A percentile compares a stretch with the other conserved stretches of the same genome.
These are phyloP conservation scores for Volvox africanus DNA, from an alignment of 139 green algal species.

Conservation along the genomic window DNA sequence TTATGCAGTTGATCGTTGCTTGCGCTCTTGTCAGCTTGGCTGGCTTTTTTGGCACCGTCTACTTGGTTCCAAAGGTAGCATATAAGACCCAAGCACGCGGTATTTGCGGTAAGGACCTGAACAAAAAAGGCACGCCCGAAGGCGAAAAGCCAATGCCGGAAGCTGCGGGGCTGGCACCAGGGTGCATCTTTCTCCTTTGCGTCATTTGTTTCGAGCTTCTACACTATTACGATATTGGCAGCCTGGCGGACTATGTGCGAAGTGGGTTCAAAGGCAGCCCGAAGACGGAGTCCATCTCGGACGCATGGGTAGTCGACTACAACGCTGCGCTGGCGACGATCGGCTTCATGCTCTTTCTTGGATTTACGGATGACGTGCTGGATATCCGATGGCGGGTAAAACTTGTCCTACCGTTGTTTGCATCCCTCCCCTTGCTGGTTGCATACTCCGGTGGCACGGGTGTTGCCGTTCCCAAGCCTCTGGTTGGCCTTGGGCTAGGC, in stretches of 20 bases:
- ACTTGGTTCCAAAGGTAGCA: conserved; percentile 76
- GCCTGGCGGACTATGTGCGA: conserved; percentile 58
- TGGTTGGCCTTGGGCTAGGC: conserved; percentile 64
- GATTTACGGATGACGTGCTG: conserved; percentile 99
- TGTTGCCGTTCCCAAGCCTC: conserved; percentile 84
- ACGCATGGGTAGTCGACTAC: conserved; percentile 97
- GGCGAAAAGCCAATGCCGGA: conserved; percentile 91
- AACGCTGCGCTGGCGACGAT: conserved; percentile 97
- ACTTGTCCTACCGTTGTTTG: conserved; percentile 91
- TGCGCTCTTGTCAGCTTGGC: conserved; percentile 66
- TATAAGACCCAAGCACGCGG: conserved; percentile 60
- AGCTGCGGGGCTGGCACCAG: conserved; percentile 87
- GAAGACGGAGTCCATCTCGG: conserved; percentile 56
- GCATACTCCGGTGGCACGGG: conserved; percentile 89
- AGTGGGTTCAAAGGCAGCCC: conserved; percentile 51
- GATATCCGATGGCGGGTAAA: conserved; percentile 98
- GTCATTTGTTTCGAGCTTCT: conserved; percentile 94
- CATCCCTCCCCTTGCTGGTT: conserved; percentile 90
- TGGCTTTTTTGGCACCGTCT: conserved; percentile 78
- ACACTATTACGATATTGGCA: conserved; percentile 85
- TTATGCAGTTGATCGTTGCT: conserved; percentile 49
- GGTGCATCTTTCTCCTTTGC: conserved; percentile 93
- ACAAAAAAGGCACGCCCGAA: conserved; percentile 88
- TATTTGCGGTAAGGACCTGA: conserved; percentile 93
- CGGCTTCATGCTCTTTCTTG: conserved; percentile 98